Evolutionary conservation across 106 monocot species (phyloP), one percentile per base, ranked within the genome.

Genomic region (Acorus calamus): DNA sequence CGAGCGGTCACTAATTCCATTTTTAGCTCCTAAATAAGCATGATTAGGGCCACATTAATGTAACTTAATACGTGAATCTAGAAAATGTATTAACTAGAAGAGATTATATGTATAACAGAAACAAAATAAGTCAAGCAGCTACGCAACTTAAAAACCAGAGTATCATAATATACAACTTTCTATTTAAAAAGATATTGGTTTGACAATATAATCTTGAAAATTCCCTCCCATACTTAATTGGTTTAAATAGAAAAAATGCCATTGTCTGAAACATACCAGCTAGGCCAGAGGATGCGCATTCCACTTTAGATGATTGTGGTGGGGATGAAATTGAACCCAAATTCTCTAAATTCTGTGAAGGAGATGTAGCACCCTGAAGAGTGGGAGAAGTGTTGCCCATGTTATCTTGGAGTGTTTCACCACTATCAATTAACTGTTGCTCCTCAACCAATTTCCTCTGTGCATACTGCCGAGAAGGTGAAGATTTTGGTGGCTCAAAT

Each of bases 391-490:
- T 56, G 10, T 73, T 75, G 12, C 57, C 11, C 47, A 47, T 52
- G 50, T 77, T 79, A 65, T 79, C 80, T 48, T 66, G 46, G n/a
- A 69, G 61, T 50, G 69, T 57, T 70, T 76, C 83, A 67, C 60
- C 51, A 6, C 55, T 74, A 54, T 78, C 72, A 55, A 51, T 8
- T 66, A 42, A 55, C 59, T 80, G 61, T 71, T 76, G 73, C 56
- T 60, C 73, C 70, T 98, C 85, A 47, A 74, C 57, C 64, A 88
- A 65, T 61, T 81, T 98, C 67, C 92, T 80, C 53, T 88, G 88
- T 67, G 88, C 78, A 81, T 86, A 88, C 60, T 88, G 91, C 44
- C 83, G 82, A 69, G 98, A 98, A 64, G 98, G 98, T 66, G 98
- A 98, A 60, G 87, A 82, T 65, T 92, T 98, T 61, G 83, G 79